Base-by-base conservation (phyloP, 139 green algal genomes). In the Chlamydomonas eustigma region DNA sequence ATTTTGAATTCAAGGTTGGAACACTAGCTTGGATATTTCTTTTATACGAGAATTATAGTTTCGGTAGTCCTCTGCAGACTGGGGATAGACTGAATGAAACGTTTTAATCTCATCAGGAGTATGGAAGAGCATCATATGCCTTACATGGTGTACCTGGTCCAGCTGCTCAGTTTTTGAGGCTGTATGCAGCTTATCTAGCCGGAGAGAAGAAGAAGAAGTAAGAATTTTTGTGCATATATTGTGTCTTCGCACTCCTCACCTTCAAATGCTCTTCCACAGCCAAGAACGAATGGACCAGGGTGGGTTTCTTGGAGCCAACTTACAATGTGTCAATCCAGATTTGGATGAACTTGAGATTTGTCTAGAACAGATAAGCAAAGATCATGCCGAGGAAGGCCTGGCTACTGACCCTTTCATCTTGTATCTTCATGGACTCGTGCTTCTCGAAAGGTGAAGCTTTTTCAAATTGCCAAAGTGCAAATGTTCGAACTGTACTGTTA, bases 151-250 rank as follows among this genome's bases (percentile, higher is more conserved):
- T 81, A 12, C 18, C 51, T 24, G 78, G 75, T 1, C 39, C 74
- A 1, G 84, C 77, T 35, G 80, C 90, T 0, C 32, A 87, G 22
- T 98, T 98, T 79, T 81, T 98, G 64, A 81, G 92, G 1, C 88
- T 78, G 52, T 97, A 97, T 69, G 74, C 90, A 0, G 77, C 84
- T 0, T 97, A 94, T 51, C 85, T 97, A 28, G 91, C 91, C 25
- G 93, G 93, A 4, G 93, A 97, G 81, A 93, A 94, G 82, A 82
- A 86, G 0, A 91, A 88, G 78, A 86, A 97, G 91, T 86, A 84
- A 95, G 91, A 39, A 2, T 6, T 52, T n/a, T n/a, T n/a, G n/a
- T n/a, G n/a, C n/a, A n/a, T n/a, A n/a, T n/a, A n/a, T n/a, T n/a
- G n/a, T n/a, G n/a, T n/a, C n/a, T n/a, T n/a, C n/a, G n/a, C n/a